Conservation (phyloP, 2,329 filamentous ascomycete genomes). For the Aspergillus versicolor region DNA sequence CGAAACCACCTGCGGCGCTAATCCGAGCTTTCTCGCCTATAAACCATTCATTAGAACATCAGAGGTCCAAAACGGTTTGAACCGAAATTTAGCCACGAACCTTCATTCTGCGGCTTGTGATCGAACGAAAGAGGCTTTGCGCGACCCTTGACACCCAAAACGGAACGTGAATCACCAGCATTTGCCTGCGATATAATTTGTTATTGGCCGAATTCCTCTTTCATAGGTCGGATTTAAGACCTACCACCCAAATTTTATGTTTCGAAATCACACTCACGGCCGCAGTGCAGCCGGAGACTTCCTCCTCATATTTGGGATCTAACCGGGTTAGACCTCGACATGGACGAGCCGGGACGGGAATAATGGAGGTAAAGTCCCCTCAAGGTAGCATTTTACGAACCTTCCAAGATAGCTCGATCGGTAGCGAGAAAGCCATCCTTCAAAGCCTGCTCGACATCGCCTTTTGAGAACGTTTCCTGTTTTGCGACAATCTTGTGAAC, state of each 20-base stretch:
- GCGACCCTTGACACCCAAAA: constrained; percentile 92
- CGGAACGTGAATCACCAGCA: constrained; percentile 91
- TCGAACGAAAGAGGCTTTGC: constrained; percentile 98
- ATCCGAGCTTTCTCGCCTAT: constrained; percentile 93
- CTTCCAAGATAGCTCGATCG: constrained; percentile 91
- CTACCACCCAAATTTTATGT: constrained; percentile 91
- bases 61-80: background rate
- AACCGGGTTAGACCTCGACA: constrained; percentile 18
- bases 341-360: background rate
- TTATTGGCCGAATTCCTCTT: constrained; percentile 23
- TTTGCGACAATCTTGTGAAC: constrained; percentile 93
- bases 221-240: constrained; percentile 41
- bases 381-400: constrained; percentile 53
- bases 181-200: constrained; percentile 67
- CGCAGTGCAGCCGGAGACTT: constrained; percentile 96
- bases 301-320: constrained; percentile 97
- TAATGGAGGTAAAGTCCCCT: background rate
- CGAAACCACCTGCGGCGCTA: constrained; percentile 91
- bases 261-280: constrained; percentile 85
- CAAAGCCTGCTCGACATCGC: constrained; percentile 90
- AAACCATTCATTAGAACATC: constrained; percentile 15
- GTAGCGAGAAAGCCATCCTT: constrained; percentile 97
- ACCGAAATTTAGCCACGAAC: constrained; percentile 47
- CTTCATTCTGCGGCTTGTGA: constrained; percentile 98
- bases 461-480: constrained; percentile 88